Evolutionary conservation across 1,139 yeast genomes (phyloP).

Genomic region (Scheffersomyces titani): DNA sequence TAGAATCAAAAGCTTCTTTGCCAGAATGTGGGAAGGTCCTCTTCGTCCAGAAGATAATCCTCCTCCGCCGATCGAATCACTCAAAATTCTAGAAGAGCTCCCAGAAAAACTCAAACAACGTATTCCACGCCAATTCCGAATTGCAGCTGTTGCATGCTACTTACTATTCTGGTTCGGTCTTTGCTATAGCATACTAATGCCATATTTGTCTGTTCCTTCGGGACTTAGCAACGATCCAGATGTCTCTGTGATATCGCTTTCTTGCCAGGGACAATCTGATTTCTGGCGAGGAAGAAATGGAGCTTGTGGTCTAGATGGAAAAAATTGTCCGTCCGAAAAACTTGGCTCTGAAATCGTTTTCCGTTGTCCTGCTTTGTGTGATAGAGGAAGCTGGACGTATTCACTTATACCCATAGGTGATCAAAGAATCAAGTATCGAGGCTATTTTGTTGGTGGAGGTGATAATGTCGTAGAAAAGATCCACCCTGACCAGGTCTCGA

Average conservation of each 20-base stretch:
- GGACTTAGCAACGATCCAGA: conserved; percentile 14
- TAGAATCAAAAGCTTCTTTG: conserved; percentile 3
- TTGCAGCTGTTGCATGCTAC: conserved; percentile 36
- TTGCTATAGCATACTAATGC: conserved; percentile 30
- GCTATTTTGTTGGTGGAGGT: conserved; percentile 80
- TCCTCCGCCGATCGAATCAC: conserved; percentile 31
- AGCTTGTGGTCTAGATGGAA: conserved; percentile 73
- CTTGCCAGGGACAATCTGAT: conserved; percentile 20
- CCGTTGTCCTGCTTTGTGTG: conserved; percentile 90
- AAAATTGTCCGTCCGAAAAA: conserved; percentile 51
- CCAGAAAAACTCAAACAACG: conserved; percentile 41
- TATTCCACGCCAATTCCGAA: conserved; percentile 27
- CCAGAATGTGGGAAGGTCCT: conserved; percentile 55
- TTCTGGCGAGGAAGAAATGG: conserved; percentile 79
- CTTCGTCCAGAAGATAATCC: conserved; percentile 46
- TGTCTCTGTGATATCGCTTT: conserved; percentile 12
- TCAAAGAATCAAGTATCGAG: conserved; percentile 64
- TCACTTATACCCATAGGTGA: conserved; percentile 78
- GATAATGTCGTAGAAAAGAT: conserved; percentile 12
- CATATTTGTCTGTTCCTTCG: conserved; percentile 43
- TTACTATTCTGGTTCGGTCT: conserved; percentile 35
- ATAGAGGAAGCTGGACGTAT: conserved; percentile 73
- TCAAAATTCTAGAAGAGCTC: conserved; percentile 39
- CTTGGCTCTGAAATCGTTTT: conserved; percentile 52
- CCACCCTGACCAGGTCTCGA: conserved; percentile 30